Evolutionary conservation across 176 grass and related monocot species (phyloP), one percentile per base, ranked within the genome.

Genomic region (Bromus sterilis): DNA sequence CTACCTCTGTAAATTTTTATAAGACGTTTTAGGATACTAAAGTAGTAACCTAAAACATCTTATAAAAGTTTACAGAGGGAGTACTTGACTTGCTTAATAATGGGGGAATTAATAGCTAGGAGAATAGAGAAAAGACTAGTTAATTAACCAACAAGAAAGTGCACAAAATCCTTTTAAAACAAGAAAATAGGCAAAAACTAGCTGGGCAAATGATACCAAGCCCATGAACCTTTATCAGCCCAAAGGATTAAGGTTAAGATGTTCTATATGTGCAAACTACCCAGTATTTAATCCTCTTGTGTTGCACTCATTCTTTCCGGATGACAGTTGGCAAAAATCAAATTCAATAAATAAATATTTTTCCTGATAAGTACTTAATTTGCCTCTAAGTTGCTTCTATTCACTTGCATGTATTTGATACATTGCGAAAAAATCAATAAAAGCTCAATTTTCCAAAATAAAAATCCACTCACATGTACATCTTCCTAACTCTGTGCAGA

Each of bases 401-500:
- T 65, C 62, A 1, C 62, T 65, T 32, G 63, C 9, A 55, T 25
- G 8, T 41, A 51, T 18, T 51, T 16, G 15, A 51, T 51, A 51
- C 6, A 16, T 51, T 51, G 48, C 46, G n/a, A 49, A 21, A 51
- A 7, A 51, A 20, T 2, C 48, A 51, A 20, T 51, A 51, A 20
- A 49, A 51, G 3, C 48, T 51, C 6, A 51, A 8, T 21, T 39
- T 1, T 39, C 1, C 37, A 39, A 39, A 10, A 39, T 9, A 39
- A 39, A 6, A 51, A 51, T 56, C 53, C 53, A 44, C 53, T 56
- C 68, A 71, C 15, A 56, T 28, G 9, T 2, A 29, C 56, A 4
- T 71, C 66, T 28, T 83, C 16, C 15, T 69, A 11, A 40, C 39
- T 42, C 53, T 86, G 31, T 84, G 71, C 84, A 98, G 95, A 98